Evolutionary conservation across 2,329 filamentous ascomycete species (phyloP).

Genomic region (Westerdykella ornata): DNA sequence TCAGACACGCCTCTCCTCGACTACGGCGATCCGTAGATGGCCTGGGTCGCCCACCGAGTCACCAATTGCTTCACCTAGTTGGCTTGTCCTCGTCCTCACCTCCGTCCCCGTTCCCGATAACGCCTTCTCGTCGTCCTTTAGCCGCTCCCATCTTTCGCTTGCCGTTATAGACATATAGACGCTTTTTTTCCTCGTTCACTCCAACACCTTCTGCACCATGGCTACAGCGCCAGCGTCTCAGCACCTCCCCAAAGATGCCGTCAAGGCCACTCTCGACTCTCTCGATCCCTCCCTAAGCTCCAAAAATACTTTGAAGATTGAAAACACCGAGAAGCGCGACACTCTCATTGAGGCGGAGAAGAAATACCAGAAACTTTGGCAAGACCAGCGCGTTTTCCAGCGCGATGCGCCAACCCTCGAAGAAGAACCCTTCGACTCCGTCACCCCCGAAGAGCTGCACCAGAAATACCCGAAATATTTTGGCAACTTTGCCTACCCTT

Average conservation of each 20-base stretch:
- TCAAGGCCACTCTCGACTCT: conserved; percentile 47
- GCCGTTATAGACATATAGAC: neutral
- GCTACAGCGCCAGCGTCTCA: conserved; percentile 25
- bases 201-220: conserved; percentile 15
- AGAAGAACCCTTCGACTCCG: conserved; percentile 69
- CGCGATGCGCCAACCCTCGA: conserved; percentile 71
- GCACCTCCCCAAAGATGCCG: conserved; percentile 39
- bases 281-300: conserved; percentile 50
- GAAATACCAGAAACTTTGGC: conserved; percentile 85
- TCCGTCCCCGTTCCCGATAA: conserved; percentile 1
- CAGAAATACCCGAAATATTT: conserved; percentile 87
- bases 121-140: conserved; percentile 2
- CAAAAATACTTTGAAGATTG: conserved; percentile 59
- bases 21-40: neutral
- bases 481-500: conserved; percentile 62
- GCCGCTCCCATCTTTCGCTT: conserved; percentile 1
- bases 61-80: too few species aligned
- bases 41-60: too few species aligned
- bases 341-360: conserved; percentile 77
- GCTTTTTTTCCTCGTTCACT: neutral
- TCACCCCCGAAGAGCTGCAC: conserved; percentile 67
- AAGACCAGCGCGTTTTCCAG: conserved; percentile 71
- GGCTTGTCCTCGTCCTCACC: too few species aligned
- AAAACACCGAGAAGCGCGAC: conserved; percentile 81
- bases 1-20: neutral